phyloP scores from a whole-genome alignment of 805 yeast species.

The Wickerhamiella sorbophila region DNA sequence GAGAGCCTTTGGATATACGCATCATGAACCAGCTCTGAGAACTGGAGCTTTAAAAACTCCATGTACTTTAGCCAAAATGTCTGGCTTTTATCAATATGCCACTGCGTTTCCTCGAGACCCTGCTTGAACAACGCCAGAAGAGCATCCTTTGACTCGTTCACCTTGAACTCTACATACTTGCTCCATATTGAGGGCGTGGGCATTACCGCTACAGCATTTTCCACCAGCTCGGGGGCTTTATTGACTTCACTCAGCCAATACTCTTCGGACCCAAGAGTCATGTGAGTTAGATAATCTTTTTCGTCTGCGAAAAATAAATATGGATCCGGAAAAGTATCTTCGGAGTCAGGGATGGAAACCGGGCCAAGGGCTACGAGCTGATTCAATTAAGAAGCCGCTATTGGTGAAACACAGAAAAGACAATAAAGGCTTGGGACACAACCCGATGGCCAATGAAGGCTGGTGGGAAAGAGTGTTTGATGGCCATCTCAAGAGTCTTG shows the following conservation, averaged over 20 bases:
- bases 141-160: not conserved
- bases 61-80: not conserved
- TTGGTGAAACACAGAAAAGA: constrained; percentile 84
- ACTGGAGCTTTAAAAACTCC: not conserved
- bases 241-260: not conserved
- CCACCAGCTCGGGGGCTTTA: not conserved
- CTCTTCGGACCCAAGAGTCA: not conserved
- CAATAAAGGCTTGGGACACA: constrained; percentile 78
- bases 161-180: not conserved
- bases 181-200: not conserved
- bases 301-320: constrained; percentile 18
- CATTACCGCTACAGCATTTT: not conserved
- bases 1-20: not conserved
- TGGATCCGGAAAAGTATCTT: constrained; percentile 67
- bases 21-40: not conserved
- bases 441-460: constrained; percentile 57
- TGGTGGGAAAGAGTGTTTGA: constrained; percentile 98
- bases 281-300: not conserved
- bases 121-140: not conserved
- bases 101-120: not conserved
- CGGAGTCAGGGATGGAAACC: constrained; percentile 80
- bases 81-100: not conserved
- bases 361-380: constrained; percentile 70
- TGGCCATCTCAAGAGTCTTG: constrained; percentile 72
- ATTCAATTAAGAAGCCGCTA: constrained; percentile 74